Conservation (phyloP, 75 land plant genomes). For the Cunninghamia lanceolata region DNA sequence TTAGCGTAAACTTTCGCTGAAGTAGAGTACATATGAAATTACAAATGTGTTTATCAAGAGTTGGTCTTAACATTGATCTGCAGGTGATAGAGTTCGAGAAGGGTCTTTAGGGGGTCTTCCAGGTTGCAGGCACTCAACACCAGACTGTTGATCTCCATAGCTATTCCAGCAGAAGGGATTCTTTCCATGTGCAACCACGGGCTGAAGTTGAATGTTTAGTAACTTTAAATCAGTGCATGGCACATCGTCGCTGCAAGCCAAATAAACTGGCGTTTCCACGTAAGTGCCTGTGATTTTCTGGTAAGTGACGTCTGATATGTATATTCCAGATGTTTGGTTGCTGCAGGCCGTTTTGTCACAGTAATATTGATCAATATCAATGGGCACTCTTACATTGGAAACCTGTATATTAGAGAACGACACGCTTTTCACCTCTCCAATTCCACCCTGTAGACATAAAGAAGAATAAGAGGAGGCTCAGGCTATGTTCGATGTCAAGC, state of each 20-base stretch:
- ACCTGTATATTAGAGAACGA: constrained; percentile 36
- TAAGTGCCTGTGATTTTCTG: constrained; percentile 10
- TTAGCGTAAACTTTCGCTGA: too few species aligned
- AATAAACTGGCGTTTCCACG: too few species aligned
- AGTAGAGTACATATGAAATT: too few species aligned
- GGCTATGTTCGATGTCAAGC: too few species aligned
- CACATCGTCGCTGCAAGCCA: too few species aligned
- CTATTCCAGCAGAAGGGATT: background rate
- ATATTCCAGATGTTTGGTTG: constrained; percentile 61
- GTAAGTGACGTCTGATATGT: constrained; percentile 46
- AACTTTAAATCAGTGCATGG: constrained; percentile 21
- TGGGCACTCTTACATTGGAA: too few species aligned
- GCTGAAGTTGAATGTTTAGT: constrained; percentile 42
- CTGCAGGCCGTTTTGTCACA: too few species aligned
- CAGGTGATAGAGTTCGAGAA: background rate
- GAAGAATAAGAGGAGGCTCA: background rate
- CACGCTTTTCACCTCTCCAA: constrained; percentile 44
- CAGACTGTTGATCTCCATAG: background rate
- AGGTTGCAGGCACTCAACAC: background rate
- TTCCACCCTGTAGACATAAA: constrained; percentile 42
- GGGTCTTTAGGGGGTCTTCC: background rate
- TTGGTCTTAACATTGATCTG: too few species aligned
- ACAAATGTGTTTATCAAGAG: too few species aligned
- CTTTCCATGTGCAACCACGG: background rate
- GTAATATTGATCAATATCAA: too few species aligned